Base-by-base conservation (phyloP, 306 rosid genomes). In the Pueraria montana region DNA sequence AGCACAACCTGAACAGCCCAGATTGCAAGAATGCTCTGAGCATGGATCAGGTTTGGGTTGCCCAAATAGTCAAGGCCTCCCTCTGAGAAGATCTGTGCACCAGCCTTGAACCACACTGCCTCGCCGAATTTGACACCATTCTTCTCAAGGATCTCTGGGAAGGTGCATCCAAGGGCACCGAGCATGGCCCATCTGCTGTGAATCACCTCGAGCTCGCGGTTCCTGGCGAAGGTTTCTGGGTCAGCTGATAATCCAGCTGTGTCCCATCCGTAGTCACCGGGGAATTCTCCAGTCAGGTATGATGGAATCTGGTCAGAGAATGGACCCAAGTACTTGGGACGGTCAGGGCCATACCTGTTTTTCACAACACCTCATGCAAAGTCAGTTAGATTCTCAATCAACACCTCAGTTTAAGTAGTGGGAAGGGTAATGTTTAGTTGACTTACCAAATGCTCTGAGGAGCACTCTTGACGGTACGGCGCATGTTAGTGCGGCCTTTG, bases 231-330 rank as follows among this genome's bases (percentile, higher is more conserved):
- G 14, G 98, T 96, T 84, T 96, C 97, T 0, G 99, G 99, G 84
- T 96, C 99, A 5, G 99, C 99, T 7, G 99, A 96, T 46, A 96
- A 77, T 2, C 99, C 99, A 11, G 98, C 98, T 6, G 99, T 96
- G 87, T 96, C 98, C 97, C 99, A 96, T 65, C 98, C 99, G 23
- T 96, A 96, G 91, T 96, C 99, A 38, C 97, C 97, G 0, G 98
- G 94, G 66, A 96, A 96, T 71, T 96, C 99, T 49, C 98, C 97
- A 0, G 97, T 93, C 80, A 95, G 74, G 93, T 93, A 95, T 55
- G 97, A 91, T 58, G 99, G 99, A 38, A 92, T 96, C 86, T 96
- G 99, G 5, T 96, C 99, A 0, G 99, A 93, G 90, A 96, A 96
- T 18, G 99, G 99, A 13, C 99, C 98, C 94, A 93, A 90, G 90